Percentiles rank a stretch among this genome's conserved stretches.
phyloP scores from a whole-genome alignment of 768 basidiomycete genomes.

The Lentinula raphanica region DNA sequence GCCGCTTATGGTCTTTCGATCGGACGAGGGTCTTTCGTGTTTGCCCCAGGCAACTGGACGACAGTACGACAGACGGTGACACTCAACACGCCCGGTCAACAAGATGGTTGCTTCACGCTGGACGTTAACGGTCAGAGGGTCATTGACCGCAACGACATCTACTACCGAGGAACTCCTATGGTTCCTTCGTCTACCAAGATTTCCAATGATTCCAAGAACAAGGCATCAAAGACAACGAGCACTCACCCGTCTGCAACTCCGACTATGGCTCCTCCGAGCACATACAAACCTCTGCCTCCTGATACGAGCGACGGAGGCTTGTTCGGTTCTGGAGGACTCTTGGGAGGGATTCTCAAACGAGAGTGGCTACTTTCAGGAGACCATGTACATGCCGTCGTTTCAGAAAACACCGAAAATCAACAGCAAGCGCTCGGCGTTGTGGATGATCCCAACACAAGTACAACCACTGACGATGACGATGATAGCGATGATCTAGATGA shows the following conservation, averaged over 20 bases:
- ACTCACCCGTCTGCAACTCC: not conserved
- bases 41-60: slow-evolving; percentile 64
- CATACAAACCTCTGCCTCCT: not conserved
- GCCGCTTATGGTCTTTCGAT: slow-evolving; percentile 67
- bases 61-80: slow-evolving; percentile 60
- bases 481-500: not conserved
- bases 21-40: slow-evolving; percentile 67
- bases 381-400: not conserved
- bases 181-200: not conserved
- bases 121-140: slow-evolving; percentile 55
- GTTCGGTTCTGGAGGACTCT: not conserved
- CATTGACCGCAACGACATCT: slow-evolving; percentile 52
- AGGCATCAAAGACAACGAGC: not conserved
- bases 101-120: slow-evolving; percentile 61
- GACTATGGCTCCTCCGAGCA: not conserved
- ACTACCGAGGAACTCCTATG: slow-evolving; percentile 45
- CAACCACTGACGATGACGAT: not conserved
- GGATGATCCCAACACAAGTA: slow-evolving; percentile 18
- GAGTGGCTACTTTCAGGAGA: not conserved
- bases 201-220: not conserved
- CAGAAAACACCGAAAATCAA: not conserved
- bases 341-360: not conserved
- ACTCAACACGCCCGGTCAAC: slow-evolving; percentile 70
- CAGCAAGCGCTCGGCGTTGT: not conserved
- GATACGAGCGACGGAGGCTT: not conserved